Evolutionary conservation across 2,329 filamentous ascomycete species (phyloP), one percentile per base, ranked within the genome.

Genomic region (Trichoderma atrobrunneum): DNA sequence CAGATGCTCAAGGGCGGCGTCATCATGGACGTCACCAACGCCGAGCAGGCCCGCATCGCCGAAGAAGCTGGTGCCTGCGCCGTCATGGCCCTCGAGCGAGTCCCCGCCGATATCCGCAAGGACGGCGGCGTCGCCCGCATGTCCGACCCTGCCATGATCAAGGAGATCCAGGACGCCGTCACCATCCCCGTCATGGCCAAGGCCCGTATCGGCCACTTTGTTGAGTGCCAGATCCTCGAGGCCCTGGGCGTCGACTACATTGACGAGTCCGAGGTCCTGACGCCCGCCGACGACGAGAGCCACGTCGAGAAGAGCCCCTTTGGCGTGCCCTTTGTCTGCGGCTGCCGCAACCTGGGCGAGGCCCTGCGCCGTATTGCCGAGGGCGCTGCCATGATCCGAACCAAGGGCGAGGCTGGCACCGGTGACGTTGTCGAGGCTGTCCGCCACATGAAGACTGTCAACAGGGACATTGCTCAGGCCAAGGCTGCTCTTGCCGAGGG

Each of bases 171-270:
- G 90, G 90, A 88, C 3, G 91, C 94, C 54, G 96, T 98, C 61
- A 98, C 95, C 69, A 98, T 98, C 78, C 96, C 96, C 77, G 96
- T 99, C 82, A 98, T 99, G 96, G 96, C 96, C 75, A 99, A 99
- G 86, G 95, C 95, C 28, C 90, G 96, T 80, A 99, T 98, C 81
- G 96, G 96, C 48, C 96, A 99, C 85, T 95, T 98, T 77, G 95
- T 98, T 78, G 96, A 99, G 86, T 98, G 95, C 86, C 95, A 95
- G 91, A 97, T 99, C 84, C 92, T 99, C 79, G 93, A 98, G 87
- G 90, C 93, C 72, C 91, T 98, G 70, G 95, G 93, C 74, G 92
- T 98, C 78, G 96, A 99, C 86, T 99, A 97, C 86, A 96, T 99
- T 77, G 95, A 99, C 84, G 96, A 99, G 86, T 95, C 92, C 82